Evolutionary conservation across 2,329 filamentous ascomycete species (phyloP), one percentile per base, ranked within the genome.

Genomic region (Ophiostoma sp.): DNA sequence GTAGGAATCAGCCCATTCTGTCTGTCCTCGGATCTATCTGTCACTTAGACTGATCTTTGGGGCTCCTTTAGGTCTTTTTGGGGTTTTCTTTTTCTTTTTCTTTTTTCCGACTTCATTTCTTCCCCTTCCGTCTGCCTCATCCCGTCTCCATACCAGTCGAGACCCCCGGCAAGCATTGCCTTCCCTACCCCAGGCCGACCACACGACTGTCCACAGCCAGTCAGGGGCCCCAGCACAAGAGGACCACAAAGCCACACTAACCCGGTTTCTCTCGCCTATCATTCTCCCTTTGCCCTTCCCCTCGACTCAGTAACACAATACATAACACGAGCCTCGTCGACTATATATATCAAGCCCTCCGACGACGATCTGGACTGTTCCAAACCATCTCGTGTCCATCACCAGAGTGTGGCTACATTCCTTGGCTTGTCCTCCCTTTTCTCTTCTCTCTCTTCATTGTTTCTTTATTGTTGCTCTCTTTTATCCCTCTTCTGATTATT

Each of bases 301-400:
- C 33, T 8, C 33, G 33, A 42, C 39, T 8, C 39, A 42, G 2
- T 11, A 42, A 8, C 2, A 11, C 39, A 63, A 39, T 39, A 12
- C 57, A 22, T n/a, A 17, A 36, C 31, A n/a, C 22, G 57, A 36
- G 57, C 57, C 31, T 63, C 57, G 31, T 39, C 57, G 31, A 63
- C 57, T 63, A 36, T 39, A 63, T 39, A 63, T 63, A 63, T 12
- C 57, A 63, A 33, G 31, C 57, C 57, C 19, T 39, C 57, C 31
- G 33, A 36, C 57, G 57, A 63, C 57, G 57, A 63, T 63, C 57
- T 63, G 57, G 57, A 63, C 31, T 36, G 25, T 63, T 57, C 55
- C 12, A 57, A 31, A 36, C 15, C 22, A 11, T 17, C 12, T 63
- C 17, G 2, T 11, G 31, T 22, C 31, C 19, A 63, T 63, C 57